Conservation (phyloP, 306 rosid species). For the Mucuna pruriens region DNA sequence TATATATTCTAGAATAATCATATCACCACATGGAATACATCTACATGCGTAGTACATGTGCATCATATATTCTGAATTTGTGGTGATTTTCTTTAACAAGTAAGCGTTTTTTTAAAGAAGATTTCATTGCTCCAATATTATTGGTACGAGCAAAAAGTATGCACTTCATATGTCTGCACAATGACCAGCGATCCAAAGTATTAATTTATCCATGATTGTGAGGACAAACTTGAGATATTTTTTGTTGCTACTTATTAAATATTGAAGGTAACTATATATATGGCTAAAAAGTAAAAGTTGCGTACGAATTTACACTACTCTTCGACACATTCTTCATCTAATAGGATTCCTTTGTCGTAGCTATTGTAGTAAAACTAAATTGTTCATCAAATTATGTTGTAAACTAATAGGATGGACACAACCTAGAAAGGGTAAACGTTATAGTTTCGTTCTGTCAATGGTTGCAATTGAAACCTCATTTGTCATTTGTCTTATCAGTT, state of each 20-base stretch:
- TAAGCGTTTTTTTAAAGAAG: background rate
- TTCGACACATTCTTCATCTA: too few species aligned
- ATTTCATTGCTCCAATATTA: background rate
- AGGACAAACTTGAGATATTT: too few species aligned
- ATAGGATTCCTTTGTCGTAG: background rate
- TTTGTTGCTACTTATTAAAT: background rate
- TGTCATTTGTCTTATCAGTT: background rate
- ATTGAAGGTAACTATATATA: background rate
- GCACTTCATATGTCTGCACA: background rate
- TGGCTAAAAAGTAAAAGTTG: background rate
- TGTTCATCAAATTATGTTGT: too few species aligned
- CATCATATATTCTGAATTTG: background rate
- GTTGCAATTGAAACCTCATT: background rate
- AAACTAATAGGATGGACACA: too few species aligned
- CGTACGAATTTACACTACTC: background rate
- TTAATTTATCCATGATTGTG: too few species aligned
- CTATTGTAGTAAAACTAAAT: too few species aligned
- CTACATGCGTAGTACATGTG: too few species aligned
- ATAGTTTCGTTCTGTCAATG: background rate
- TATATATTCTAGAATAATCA: too few species aligned
- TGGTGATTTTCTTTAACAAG: background rate
- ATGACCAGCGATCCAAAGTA: background rate
- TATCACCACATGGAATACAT: too few species aligned
- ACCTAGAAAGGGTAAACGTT: background rate
- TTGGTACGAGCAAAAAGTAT: background rate